Evolutionary conservation across 2,329 filamentous ascomycete species (phyloP).

Genomic region (Aureobasidium vineae): DNA sequence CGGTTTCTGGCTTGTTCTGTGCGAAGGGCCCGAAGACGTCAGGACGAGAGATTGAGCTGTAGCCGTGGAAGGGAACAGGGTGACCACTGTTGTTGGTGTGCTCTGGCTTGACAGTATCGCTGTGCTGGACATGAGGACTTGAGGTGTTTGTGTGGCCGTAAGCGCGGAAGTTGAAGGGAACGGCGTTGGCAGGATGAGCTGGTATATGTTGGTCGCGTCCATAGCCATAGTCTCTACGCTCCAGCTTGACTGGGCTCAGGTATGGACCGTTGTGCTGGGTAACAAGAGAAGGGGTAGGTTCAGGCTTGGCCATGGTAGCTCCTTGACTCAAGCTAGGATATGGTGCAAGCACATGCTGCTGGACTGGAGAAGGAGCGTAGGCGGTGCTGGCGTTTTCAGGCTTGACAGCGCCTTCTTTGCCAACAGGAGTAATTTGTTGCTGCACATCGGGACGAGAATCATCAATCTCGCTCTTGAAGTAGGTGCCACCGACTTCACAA

Average conservation of each 20-base stretch:
- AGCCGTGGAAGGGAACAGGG: not conserved
- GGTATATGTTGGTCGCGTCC: not conserved
- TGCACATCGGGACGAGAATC: not conserved
- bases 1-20: not conserved
- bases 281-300: not conserved
- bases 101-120: not conserved
- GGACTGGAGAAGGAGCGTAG: not conserved
- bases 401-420: not conserved
- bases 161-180: not conserved
- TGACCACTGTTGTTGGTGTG: not conserved
- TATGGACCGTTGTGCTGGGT: not conserved
- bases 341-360: not conserved
- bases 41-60: not conserved
- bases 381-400: not conserved
- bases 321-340: not conserved
- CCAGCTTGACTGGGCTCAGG: not conserved
- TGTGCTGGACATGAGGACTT: not conserved
- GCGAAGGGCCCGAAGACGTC: not conserved
- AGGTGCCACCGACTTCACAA: not conserved
- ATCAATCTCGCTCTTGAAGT: not conserved
- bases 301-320: not conserved
- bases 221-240: not conserved
- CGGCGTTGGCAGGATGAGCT: not conserved
- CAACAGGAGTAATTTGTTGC: not conserved
- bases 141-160: slow-evolving; percentile 2